Conservation (phyloP, 2,329 filamentous ascomycete species). For the Dichotomopilus funicola region DNA sequence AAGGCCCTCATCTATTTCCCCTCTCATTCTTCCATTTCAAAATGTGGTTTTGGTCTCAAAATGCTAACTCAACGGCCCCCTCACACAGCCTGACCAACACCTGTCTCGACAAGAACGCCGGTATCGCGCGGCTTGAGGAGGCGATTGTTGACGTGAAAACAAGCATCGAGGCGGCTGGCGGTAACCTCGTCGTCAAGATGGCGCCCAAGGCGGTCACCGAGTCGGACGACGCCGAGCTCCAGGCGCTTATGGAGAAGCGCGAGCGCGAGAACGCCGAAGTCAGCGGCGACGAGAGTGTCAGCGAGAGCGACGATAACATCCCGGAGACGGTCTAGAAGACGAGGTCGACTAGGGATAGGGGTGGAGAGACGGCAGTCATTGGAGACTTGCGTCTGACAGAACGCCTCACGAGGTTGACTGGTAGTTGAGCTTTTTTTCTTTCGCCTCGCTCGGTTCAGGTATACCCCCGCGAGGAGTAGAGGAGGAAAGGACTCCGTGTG, state of each 20-base stretch:
- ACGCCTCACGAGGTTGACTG: too few species aligned
- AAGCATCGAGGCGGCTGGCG: constrained; percentile 72
- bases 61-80: not conserved
- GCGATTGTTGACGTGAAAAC: constrained; percentile 81
- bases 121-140: constrained; percentile 78
- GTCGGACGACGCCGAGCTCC: constrained; percentile 93
- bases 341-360: too few species aligned
- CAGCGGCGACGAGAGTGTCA: constrained; percentile 93
- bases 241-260: constrained; percentile 98
- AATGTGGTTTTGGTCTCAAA: not conserved
- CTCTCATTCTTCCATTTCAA: not conserved
- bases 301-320: constrained; percentile 87
- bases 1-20: constrained; percentile 5
- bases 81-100: constrained; percentile 65
- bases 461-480: too few species aligned
- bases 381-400: too few species aligned
- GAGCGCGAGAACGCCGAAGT: constrained; percentile 97
- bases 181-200: constrained; percentile 89
- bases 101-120: constrained; percentile 84
- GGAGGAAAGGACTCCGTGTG: not conserved
- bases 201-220: constrained; percentile 98
- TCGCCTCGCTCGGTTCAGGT: too few species aligned
- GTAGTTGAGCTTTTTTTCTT: too few species aligned
- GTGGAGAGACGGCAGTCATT: too few species aligned
- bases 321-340: constrained; percentile 44